Percentiles rank a stretch among this genome's conserved stretches.
These are phyloP conservation scores for Bruguiera parviflora DNA, from an alignment of 345 rosid genomes.

Conservation along the genomic window DNA sequence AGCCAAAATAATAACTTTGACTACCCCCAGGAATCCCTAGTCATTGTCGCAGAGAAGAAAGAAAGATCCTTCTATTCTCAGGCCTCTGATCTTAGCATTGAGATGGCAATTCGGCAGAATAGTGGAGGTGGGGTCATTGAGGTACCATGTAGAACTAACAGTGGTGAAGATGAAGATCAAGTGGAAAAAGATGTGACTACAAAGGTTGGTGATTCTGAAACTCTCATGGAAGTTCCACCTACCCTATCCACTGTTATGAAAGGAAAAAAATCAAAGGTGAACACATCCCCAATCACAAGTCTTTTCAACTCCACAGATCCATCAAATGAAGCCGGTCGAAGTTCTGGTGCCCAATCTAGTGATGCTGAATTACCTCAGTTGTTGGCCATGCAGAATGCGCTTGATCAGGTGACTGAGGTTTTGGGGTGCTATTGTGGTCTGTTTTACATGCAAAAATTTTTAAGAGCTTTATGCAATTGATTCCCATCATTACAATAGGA, in stretches of 20 bases:
- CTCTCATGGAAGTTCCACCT: not conserved
- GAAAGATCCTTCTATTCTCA: conserved; percentile 28
- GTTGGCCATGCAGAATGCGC: conserved; percentile 23
- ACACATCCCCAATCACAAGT: conserved; percentile 21
- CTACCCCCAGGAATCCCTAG: conserved; percentile 14
- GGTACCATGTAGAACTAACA: conserved; percentile 25
- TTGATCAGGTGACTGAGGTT: conserved; percentile 24
- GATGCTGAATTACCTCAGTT: conserved; percentile 24
- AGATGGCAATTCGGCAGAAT: conserved; percentile 34
- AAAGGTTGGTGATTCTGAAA: conserved; percentile 18
- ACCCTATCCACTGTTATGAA: conserved; percentile 16
- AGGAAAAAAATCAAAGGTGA: conserved; percentile 22
- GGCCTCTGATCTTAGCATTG: conserved; percentile 26
- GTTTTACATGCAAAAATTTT: not conserved
- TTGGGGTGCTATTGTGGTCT: not conserved
- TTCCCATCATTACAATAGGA: not conserved
- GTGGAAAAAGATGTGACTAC: conserved; percentile 5
- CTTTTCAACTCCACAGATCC: conserved; percentile 27
- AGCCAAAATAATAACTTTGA: conserved; percentile 13
- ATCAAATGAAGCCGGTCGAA: conserved; percentile 22
- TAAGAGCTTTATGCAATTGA: not conserved
- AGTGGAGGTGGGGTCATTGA: conserved; percentile 26
- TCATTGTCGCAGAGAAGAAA: conserved; percentile 17
- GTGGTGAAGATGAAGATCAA: conserved; percentile 15
- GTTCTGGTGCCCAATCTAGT: conserved; percentile 12